Evolutionary conservation across 345 rosid species (phyloP), one percentile per base, ranked within the genome.

Genomic region (Carallia brachiata): DNA sequence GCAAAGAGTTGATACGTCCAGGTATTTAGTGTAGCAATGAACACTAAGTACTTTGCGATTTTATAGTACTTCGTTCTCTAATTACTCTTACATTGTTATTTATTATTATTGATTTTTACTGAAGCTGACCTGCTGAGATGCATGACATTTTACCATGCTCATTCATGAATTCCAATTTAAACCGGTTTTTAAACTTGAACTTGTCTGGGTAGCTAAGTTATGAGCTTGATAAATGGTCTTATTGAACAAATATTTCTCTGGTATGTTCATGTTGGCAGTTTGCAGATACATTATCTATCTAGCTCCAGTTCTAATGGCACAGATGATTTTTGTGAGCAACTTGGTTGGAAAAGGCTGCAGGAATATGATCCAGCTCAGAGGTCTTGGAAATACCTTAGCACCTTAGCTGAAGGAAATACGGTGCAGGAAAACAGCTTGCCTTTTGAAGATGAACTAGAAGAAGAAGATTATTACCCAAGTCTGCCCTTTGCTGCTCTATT

Each of bases 401-500:
- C 80, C 72, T 84, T 85, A 59, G 90, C 90, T 69, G 92, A 88
- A 55, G 86, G 86, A 71, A 77, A 70, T 23, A 56, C 62, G 60
- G 52, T 48, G 64, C 67, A 73, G 61, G 88, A 82, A 36, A 78
- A 78, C 36, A 40, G 34, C 70, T 78, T 71, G 1, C 87, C 86
- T 53, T 76, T 83, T 62, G 99, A 90, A 77, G 97, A 95, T 79
- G 99, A 95, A 66, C 80, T 84, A 7, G 92, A 85, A 78, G 98
- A 95, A 65, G 92, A 87, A 75, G 96, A 92, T 80, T 92, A 87
- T 62, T 89, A 84, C 69, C 92, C 97, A 58, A 92, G 98, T 82
- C 81, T 95, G 86, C 98, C 98, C 67, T 95, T 95, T 79, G 90
- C 98, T 64, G 93, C 96, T 68, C 87, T 95, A 34, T 90, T 90